These are phyloP conservation scores for Clonostachys byssicola DNA, from an alignment of 2,329 filamentous ascomycete species.

Conservation along the genomic window DNA sequence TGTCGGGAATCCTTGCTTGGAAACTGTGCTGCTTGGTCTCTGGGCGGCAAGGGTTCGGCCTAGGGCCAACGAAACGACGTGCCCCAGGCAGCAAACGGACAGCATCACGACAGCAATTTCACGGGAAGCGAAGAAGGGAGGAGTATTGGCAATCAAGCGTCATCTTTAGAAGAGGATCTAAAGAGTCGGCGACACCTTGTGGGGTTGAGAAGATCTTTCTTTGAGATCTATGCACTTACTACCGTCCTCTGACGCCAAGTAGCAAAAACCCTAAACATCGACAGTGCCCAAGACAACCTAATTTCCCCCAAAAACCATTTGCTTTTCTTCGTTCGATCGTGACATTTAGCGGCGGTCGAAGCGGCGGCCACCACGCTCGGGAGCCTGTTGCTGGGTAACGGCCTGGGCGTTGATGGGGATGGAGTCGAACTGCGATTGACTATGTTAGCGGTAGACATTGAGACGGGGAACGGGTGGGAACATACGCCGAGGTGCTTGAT, in stretches of 20 bases:
- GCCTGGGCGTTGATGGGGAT: slow-evolving; percentile 95
- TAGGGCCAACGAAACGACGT: not conserved
- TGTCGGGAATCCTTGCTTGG: no score
- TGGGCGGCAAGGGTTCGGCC: no score
- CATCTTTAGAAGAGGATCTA: slow-evolving; percentile 50
- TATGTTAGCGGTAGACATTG: slow-evolving; percentile 16
- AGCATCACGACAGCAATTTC: slow-evolving; percentile 9
- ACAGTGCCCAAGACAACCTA: slow-evolving; percentile 24
- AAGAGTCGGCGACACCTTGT: slow-evolving; percentile 90
- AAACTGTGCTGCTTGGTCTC: no score
- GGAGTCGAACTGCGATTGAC: slow-evolving; percentile 73
- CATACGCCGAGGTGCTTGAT: slow-evolving; percentile 98
- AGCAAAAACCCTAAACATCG: slow-evolving; percentile 21
- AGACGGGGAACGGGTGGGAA: slow-evolving; percentile 22
- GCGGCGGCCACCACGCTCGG: slow-evolving; percentile 74
- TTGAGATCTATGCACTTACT: slow-evolving; percentile 57
- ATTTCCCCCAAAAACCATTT: slow-evolving; percentile 16
- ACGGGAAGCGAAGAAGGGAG: slow-evolving; percentile 13
- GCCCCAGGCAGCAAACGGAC: not conserved
- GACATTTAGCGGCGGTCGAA: slow-evolving; percentile 59
- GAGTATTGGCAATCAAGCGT: slow-evolving; percentile 86
- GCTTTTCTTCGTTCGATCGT: slow-evolving; percentile 31
- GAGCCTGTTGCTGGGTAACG: slow-evolving; percentile 82
- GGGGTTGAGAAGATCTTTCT: slow-evolving; percentile 54
- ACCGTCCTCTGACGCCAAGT: slow-evolving; percentile 53